Percentiles rank a stretch among this genome's conserved stretches.
These are phyloP conservation scores for Sporothrix luriei DNA, from an alignment of 2,329 filamentous ascomycete species.

Conservation along the genomic window DNA sequence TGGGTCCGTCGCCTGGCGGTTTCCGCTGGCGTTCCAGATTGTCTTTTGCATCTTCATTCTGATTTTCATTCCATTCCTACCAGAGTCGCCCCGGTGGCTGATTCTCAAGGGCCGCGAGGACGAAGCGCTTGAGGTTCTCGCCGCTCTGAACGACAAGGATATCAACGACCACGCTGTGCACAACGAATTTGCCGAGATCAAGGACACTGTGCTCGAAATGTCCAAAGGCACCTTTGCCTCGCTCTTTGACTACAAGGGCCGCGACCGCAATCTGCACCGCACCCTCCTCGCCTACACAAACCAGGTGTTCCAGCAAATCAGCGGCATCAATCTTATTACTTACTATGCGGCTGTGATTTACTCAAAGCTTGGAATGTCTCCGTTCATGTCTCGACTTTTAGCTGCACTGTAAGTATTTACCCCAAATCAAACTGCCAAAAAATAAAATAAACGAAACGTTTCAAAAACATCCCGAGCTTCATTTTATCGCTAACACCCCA, in stretches of 20 bases:
- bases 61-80: conserved; percentile 54
- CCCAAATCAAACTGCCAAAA: neutral
- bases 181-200: conserved; percentile 55
- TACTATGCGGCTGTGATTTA: conserved; percentile 38
- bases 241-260: conserved; percentile 35
- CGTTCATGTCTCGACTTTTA: conserved; percentile 35
- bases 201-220: conserved; percentile 67
- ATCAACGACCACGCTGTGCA: conserved; percentile 57
- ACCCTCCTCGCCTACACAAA: conserved; percentile 36
- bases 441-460: neutral
- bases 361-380: conserved; percentile 34
- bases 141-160: conserved; percentile 46
- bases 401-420: conserved; percentile 30
- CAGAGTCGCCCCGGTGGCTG: conserved; percentile 56
- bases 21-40: conserved; percentile 62
- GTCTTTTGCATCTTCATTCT: conserved; percentile 63
- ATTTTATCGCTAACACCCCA: neutral
- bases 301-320: conserved; percentile 50
- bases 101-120: conserved; percentile 49
- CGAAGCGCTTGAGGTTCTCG: conserved; percentile 50
- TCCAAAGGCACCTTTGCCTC: conserved; percentile 36
- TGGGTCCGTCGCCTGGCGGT: conserved; percentile 58
- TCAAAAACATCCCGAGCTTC: neutral
- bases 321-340: conserved; percentile 36
- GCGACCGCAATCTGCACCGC: conserved; percentile 37